phyloP scores from a whole-genome alignment of 169 alveolate species.

The Perkinsus olseni region DNA sequence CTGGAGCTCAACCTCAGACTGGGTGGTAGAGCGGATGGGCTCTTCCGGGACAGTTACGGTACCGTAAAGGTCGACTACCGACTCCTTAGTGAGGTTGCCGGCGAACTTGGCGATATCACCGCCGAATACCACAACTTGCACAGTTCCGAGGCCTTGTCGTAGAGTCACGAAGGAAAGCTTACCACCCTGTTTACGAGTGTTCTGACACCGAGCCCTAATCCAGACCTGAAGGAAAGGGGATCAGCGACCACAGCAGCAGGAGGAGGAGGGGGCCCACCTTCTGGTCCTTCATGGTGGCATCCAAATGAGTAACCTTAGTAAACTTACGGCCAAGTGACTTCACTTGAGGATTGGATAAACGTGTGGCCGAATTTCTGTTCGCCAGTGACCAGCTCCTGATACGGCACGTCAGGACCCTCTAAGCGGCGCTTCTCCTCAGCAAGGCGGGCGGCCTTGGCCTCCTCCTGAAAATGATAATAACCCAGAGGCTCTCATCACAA shows the following conservation, averaged over 20 bases:
- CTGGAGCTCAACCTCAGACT: constrained; percentile 73
- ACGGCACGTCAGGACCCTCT: background rate
- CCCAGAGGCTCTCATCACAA: background rate
- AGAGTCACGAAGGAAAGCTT: background rate
- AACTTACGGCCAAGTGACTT: background rate
- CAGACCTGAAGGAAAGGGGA: background rate
- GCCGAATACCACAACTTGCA: background rate
- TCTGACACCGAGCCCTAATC: background rate
- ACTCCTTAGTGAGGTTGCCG: constrained; percentile 56
- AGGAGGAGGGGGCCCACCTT: background rate
- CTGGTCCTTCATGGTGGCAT: background rate
- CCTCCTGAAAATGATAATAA: background rate
- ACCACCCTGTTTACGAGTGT: background rate
- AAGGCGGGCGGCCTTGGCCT: background rate
- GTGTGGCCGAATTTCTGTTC: background rate
- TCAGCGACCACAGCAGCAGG: background rate
- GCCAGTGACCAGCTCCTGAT: background rate
- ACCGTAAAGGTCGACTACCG: constrained; percentile 87
- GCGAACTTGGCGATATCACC: background rate
- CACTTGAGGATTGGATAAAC: background rate
- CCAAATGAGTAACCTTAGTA: background rate
- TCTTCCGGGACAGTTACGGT: constrained; percentile 72
- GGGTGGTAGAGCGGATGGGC: constrained; percentile 78
- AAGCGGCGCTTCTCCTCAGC: background rate
- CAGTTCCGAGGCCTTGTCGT: background rate